A percentile compares a stretch with the other conserved stretches of the same genome.
These are phyloP conservation scores for Anthoceros angustus DNA, from an alignment of 225 moss, liverwort and hornwort genomes.

Conservation along the genomic window DNA sequence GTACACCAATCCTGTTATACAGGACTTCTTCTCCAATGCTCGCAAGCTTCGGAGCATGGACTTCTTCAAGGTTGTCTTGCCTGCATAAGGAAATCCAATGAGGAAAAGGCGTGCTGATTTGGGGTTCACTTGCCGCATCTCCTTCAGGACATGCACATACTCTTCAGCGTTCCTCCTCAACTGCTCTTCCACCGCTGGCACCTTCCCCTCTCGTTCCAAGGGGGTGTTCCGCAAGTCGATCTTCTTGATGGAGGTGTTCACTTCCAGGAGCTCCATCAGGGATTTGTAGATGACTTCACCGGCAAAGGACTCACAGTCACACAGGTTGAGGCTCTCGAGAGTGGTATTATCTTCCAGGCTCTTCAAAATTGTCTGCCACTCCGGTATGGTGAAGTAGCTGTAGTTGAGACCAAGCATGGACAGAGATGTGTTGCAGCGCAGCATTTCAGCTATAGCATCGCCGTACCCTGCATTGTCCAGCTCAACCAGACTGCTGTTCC, in stretches of 20 bases:
- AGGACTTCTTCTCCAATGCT: conserved; percentile 25
- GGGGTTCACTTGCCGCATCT: conserved; percentile 42
- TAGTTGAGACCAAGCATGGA: conserved; percentile 32
- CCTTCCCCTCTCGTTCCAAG: conserved; percentile 38
- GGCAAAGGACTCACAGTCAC: conserved; percentile 37
- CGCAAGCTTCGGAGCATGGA: conserved; percentile 51
- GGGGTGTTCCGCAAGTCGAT: conserved; percentile 42
- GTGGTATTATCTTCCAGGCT: conserved; percentile 33
- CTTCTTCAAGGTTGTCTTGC: conserved; percentile 46
- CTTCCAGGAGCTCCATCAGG: conserved; percentile 34
- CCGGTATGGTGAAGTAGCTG: conserved; percentile 35
- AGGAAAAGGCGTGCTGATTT: conserved; percentile 41
- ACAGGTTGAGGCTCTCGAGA: conserved; percentile 25
- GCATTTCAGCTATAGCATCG: conserved; percentile 24
- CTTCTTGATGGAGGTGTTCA: conserved; percentile 42
- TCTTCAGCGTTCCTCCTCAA: conserved; percentile 38
- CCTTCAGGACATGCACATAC: conserved; percentile 39
- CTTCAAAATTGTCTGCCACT: conserved; percentile 25
- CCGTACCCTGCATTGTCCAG: background rate
- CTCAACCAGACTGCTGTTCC: background rate
- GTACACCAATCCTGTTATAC: conserved; percentile 27
- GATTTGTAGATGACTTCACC: conserved; percentile 40
- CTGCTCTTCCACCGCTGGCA: conserved; percentile 43
- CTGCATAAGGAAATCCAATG: conserved; percentile 40
- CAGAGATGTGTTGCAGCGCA: conserved; percentile 31